Evolutionary conservation across 2,329 filamentous ascomycete species (phyloP), one percentile per base, ranked within the genome.

Genomic region (Colletotrichum melonis): DNA sequence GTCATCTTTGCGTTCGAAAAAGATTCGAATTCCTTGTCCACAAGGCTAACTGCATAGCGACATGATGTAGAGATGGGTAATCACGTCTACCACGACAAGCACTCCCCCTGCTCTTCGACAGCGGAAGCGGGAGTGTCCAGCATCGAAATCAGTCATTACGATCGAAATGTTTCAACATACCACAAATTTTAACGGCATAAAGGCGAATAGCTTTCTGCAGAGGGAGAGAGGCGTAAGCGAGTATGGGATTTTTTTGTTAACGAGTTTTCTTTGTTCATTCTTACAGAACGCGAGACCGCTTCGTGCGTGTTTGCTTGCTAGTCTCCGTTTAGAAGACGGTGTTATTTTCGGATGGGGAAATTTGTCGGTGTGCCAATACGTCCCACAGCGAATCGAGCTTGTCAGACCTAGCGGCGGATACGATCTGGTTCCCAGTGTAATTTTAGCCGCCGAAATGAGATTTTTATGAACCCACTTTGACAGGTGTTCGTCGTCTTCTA

Each of bases 51-150:
- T 67, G 49, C 32, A 59, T 52, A 74, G 72, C 26, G 72, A 74
- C 68, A 74, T 74, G 72, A 69, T 72, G 58, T 74, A 74, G 67
- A 54, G 72, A 74, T 49, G 68, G 62, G 46, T n/a, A 22, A 63
- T 11, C 67, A 22, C 64, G 65, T 60, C 35, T 58, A n/a, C 59
- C 24, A 46, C 55, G 60, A 69, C 62, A 52, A 59, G 4, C 68
- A 42, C 19, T 46, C 42, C 22, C 28, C 52, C 32, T 24, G 49
- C 49, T 59, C 19, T 38, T 3, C 42, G 19, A 49, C 42, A 22
- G 8, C 42, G 11, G 42, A 49, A 11, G 42, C 19, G 42, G 42
- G 42, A 49, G 42, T 22, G 42, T 49, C 16, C 42, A 49, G 42
- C 52, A 69, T 26, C 49, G 38, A 49, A 57, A 38, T 35, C 5